Percentiles rank a stretch among this genome's conserved stretches.
phyloP scores from a whole-genome alignment of 495 filamentous ascomycete genomes.

The Xylaria cubensis region DNA sequence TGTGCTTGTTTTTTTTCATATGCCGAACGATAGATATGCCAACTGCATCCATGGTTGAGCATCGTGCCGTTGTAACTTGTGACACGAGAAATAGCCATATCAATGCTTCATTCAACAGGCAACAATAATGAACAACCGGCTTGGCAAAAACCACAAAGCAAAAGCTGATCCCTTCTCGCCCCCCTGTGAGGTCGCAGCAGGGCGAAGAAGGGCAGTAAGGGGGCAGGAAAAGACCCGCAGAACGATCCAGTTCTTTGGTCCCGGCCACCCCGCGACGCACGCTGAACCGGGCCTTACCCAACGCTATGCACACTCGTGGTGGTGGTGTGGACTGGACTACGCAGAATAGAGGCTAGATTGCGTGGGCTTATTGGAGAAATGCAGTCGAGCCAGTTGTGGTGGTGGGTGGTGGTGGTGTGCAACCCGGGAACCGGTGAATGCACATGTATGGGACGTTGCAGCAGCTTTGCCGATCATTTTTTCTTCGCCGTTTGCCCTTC shows the following conservation, averaged over 20 bases:
- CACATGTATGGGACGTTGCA: background rate
- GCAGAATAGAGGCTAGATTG: background rate
- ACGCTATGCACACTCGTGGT: background rate
- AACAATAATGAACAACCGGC: background rate
- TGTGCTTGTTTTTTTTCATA: background rate
- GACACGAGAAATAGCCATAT: background rate
- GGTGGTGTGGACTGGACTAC: slow-evolving; percentile 12
- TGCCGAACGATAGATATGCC: background rate
- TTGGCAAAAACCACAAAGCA: background rate
- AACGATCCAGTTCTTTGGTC: slow-evolving; percentile 15
- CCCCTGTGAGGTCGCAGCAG: background rate
- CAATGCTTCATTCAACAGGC: background rate
- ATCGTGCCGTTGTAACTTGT: background rate
- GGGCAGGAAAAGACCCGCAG: background rate
- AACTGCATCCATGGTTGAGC: background rate
- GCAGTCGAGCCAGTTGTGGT: slow-evolving; percentile 1
- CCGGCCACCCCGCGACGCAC: slow-evolving; percentile 12
- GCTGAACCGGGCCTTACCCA: background rate
- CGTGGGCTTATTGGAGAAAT: background rate
- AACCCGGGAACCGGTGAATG: slow-evolving; percentile 8
- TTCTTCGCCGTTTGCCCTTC: background rate
- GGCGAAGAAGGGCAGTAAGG: slow-evolving; percentile 3
- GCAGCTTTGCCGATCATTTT: slow-evolving; percentile 19
- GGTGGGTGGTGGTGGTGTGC: slow-evolving; percentile 11
- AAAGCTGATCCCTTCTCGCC: background rate